Percentiles rank a stretch among this genome's conserved stretches.
phyloP scores from a whole-genome alignment of 1,139 yeast species.

The Candida anutae region DNA sequence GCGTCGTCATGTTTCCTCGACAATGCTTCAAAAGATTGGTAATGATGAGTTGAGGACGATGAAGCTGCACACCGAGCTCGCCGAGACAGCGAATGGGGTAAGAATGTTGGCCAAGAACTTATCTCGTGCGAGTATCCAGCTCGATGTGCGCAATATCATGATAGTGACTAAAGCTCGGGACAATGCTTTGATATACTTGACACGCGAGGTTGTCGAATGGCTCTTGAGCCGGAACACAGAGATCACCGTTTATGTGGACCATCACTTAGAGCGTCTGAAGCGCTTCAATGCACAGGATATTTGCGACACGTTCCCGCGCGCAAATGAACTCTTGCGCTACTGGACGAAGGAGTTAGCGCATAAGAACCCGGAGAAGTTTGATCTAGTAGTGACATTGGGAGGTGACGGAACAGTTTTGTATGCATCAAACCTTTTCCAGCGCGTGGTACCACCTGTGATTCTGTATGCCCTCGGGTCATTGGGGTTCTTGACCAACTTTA shows the following conservation, averaged over 20 bases:
- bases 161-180: slow-evolving; percentile 84
- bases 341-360: slow-evolving; percentile 62
- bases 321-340: slow-evolving; percentile 41
- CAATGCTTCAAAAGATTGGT: slow-evolving; percentile 6
- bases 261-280: slow-evolving; percentile 49
- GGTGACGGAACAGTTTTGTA: slow-evolving; percentile 89
- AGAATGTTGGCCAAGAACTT: slow-evolving; percentile 70
- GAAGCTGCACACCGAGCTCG: slow-evolving; percentile 63
- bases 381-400: slow-evolving; percentile 72
- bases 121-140: slow-evolving; percentile 63
- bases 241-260: slow-evolving; percentile 64
- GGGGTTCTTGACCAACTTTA: slow-evolving; percentile 75
- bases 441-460: slow-evolving; percentile 82
- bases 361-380: slow-evolving; percentile 54
- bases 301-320: slow-evolving; percentile 31
- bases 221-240: slow-evolving; percentile 34
- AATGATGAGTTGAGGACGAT: slow-evolving; percentile 39
- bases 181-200: slow-evolving; percentile 62
- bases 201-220: slow-evolving; percentile 78
- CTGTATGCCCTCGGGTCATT: slow-evolving; percentile 75
- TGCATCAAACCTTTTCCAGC: slow-evolving; percentile 71
- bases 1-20: slow-evolving; percentile 4
- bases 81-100: slow-evolving; percentile 84
- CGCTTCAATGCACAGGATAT: slow-evolving; percentile 51
- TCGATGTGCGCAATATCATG: slow-evolving; percentile 64